phyloP scores from a whole-genome alignment of 805 yeast species.

The Ascoidea tarda region DNA sequence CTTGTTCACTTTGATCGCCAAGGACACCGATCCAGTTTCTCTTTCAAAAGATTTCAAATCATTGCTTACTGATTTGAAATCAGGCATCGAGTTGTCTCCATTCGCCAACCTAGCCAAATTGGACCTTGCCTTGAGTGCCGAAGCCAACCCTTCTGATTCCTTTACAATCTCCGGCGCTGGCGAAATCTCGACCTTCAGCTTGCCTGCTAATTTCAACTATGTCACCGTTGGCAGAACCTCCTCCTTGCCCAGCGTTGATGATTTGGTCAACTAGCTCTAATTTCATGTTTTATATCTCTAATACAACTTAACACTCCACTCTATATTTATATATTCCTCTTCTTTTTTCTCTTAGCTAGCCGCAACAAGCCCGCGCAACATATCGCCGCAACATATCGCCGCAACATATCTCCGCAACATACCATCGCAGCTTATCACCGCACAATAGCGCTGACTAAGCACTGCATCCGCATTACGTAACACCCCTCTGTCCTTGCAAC shows the following conservation, averaged over 20 bases:
- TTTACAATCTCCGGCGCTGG: slow-evolving; percentile 24
- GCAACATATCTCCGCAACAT: too few species aligned
- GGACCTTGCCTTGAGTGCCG: slow-evolving; percentile 27
- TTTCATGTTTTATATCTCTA: slow-evolving; percentile 19
- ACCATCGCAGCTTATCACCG: too few species aligned
- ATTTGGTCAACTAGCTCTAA: slow-evolving; percentile 27
- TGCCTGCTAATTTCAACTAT: slow-evolving; percentile 57
- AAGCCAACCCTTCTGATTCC: slow-evolving; percentile 20
- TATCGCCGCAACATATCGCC: too few species aligned
- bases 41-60: slow-evolving; percentile 50
- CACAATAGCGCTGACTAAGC: too few species aligned
- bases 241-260: slow-evolving; percentile 79
- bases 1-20: slow-evolving; percentile 57
- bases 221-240: slow-evolving; percentile 85
- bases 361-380: too few species aligned
- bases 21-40: slow-evolving; percentile 41
- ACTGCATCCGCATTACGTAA: too few species aligned
- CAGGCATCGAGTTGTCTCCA: slow-evolving; percentile 40
- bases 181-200: slow-evolving; percentile 17
- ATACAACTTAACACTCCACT: not conserved
- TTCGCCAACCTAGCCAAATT: slow-evolving; percentile 42
- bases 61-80: slow-evolving; percentile 36
- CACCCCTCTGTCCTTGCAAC: too few species aligned
- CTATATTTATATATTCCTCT: too few species aligned
- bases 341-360: too few species aligned